Conservation (phyloP, 768 basidiomycete species). For the Royoungia palumana region DNA sequence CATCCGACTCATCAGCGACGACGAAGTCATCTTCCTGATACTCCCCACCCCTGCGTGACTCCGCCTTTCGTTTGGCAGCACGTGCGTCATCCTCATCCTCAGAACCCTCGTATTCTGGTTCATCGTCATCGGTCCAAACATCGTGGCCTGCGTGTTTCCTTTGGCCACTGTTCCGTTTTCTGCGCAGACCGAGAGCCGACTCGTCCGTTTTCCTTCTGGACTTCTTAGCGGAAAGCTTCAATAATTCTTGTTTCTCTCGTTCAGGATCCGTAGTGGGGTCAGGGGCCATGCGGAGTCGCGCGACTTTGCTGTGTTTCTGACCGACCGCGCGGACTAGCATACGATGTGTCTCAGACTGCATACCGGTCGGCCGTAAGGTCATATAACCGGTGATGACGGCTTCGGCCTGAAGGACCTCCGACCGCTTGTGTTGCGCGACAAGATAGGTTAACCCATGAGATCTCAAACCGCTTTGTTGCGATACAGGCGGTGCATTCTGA, state of each 20-base stretch:
- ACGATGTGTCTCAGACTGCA: conserved; percentile 87
- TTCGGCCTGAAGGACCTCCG: conserved; percentile 84
- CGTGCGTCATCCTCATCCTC: conserved; percentile 58
- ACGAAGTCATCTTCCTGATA: conserved; percentile 87
- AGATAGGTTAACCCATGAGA: conserved; percentile 83
- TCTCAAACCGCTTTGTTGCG: conserved; percentile 39
- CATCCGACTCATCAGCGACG: conserved; percentile 74
- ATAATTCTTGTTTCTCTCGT: conserved; percentile 64
- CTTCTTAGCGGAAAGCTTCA: conserved; percentile 62
- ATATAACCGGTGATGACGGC: conserved; percentile 80
- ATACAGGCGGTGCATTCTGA: conserved; percentile 39
- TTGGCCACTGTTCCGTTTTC: conserved; percentile 44
- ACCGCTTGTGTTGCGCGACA: conserved; percentile 84
- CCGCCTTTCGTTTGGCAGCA: conserved; percentile 42
- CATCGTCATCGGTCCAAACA: conserved; percentile 70
- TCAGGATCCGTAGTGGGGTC: conserved; percentile 76
- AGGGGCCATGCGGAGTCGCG: conserved; percentile 75
- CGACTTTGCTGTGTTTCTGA: conserved; percentile 79
- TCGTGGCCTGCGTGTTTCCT: conserved; percentile 43
- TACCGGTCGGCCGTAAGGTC: conserved; percentile 80
- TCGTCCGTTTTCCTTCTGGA: conserved; percentile 56
- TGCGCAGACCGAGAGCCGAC: conserved; percentile 45
- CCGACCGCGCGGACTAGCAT: conserved; percentile 85
- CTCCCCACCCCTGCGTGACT: conserved; percentile 56
- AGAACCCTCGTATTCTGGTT: conserved; percentile 50